Percentiles rank a stretch among this genome's conserved stretches.
phyloP scores from a whole-genome alignment of 75 land plant species.

The Pseudotsuga menziesii region DNA sequence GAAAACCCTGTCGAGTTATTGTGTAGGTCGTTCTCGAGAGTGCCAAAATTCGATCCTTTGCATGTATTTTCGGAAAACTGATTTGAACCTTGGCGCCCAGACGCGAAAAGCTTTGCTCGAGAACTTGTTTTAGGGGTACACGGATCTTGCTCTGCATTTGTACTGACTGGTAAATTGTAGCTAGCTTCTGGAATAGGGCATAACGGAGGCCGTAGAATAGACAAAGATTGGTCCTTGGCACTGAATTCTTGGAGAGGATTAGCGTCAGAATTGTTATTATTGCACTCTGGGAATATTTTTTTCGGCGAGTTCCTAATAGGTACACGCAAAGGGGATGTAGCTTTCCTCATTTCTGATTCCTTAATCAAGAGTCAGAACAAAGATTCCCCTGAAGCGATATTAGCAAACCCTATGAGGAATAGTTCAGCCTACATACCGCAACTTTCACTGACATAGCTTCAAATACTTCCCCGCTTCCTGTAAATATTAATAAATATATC shows the following conservation, averaged over 20 bases:
- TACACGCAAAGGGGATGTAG: conserved; percentile 1
- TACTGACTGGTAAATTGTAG: background rate
- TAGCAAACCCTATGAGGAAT: no score
- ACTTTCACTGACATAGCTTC: no score
- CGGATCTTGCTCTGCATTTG: conserved; percentile 5
- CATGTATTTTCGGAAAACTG: background rate
- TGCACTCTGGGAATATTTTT: background rate
- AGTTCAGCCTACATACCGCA: no score
- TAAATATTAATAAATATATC: no score
- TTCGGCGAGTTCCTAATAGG: conserved; percentile 2
- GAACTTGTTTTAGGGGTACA: background rate
- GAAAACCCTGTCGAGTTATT: background rate
- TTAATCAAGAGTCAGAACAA: no score
- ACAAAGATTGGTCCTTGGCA: background rate
- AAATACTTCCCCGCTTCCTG: no score
- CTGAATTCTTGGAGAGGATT: background rate
- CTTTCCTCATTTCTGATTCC: conserved; percentile 5
- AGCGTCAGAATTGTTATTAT: conserved; percentile 5
- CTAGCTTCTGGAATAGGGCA: background rate
- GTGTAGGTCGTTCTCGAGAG: background rate
- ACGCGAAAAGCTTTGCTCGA: background rate
- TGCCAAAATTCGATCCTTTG: background rate
- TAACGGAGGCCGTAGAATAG: conserved; percentile 1
- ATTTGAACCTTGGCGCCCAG: background rate
- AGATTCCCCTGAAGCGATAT: no score